A percentile compares a stretch with the other conserved stretches of the same genome.
Evolutionary conservation across 2,329 filamentous ascomycete species (phyloP).

Genomic region (Aspergillus puulaauensis): DNA sequence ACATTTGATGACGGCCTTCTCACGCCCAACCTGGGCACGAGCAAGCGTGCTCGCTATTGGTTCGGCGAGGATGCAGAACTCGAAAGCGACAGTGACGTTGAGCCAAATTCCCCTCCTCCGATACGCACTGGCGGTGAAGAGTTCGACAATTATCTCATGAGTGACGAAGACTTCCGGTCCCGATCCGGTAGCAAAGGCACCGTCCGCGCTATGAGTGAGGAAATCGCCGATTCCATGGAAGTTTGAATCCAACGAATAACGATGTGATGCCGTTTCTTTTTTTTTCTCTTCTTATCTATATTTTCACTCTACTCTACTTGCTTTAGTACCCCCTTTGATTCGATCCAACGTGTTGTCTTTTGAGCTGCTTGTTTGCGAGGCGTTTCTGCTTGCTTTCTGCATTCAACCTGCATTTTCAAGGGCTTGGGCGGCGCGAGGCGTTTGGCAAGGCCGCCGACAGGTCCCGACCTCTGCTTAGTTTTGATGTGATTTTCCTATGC

Average conservation of each 20-base stretch:
- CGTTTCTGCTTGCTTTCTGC: slow-evolving; percentile 16
- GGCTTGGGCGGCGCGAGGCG: slow-evolving; percentile 16
- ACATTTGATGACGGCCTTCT: slow-evolving; percentile 50
- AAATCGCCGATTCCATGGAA: slow-evolving; percentile 55
- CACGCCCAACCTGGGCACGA: slow-evolving; percentile 58
- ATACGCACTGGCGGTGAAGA: slow-evolving; percentile 35
- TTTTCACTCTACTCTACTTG: background rate
- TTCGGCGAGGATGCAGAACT: slow-evolving; percentile 64
- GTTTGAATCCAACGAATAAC: slow-evolving; percentile 36
- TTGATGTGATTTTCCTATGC: slow-evolving; percentile 5
- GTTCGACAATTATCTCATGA: slow-evolving; percentile 45
- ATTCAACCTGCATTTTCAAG: slow-evolving; percentile 25
- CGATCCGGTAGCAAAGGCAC: slow-evolving; percentile 43
- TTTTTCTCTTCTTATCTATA: background rate
- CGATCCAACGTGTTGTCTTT: background rate
- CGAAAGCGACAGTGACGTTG: slow-evolving; percentile 43
- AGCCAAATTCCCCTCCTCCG: slow-evolving; percentile 21
- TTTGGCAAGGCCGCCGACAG: slow-evolving; percentile 17
- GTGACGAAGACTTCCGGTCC: slow-evolving; percentile 43
- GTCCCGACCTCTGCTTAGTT: slow-evolving; percentile 9
- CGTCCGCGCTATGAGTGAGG: slow-evolving; percentile 54
- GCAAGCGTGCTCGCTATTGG: slow-evolving; percentile 87
- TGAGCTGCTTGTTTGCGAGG: slow-evolving; percentile 6
- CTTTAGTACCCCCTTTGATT: slow-evolving; percentile 1
- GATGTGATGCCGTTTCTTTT: slow-evolving; percentile 15